These are phyloP conservation scores for Microdochium paspali DNA, from an alignment of 2,329 filamentous ascomycete genomes.

Conservation along the genomic window DNA sequence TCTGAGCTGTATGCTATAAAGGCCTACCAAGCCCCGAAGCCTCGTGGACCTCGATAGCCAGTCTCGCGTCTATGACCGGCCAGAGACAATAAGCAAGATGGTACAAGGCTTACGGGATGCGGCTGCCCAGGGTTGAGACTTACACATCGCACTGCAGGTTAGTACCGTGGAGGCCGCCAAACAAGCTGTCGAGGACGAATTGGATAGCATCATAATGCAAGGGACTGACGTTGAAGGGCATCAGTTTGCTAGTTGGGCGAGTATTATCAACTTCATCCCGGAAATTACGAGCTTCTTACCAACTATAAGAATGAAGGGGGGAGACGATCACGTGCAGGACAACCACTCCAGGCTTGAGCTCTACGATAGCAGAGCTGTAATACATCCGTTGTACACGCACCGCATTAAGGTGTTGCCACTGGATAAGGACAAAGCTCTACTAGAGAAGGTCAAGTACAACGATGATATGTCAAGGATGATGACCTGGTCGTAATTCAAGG, in stretches of 20 bases:
- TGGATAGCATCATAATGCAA: conserved; percentile 41
- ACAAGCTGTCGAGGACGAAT: conserved; percentile 22
- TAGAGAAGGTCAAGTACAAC: conserved; percentile 11
- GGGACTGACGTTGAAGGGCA: conserved; percentile 44
- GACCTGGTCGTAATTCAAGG: conserved; percentile 20
- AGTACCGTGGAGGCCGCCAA: conserved; percentile 36
- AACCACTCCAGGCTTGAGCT: conserved; percentile 16
- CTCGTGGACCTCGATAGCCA: too few relatives aligned
- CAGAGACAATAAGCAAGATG: conserved; percentile 10
- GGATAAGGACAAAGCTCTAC: conserved; percentile 14
- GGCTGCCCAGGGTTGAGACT: conserved; percentile 7
- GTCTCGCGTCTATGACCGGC: too few relatives aligned
- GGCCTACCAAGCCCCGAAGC: too few relatives aligned
- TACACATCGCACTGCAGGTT: conserved; percentile 40
- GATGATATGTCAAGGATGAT: conserved; percentile 17
- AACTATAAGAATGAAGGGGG: conserved; percentile 31
- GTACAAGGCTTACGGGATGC: conserved; percentile 4
- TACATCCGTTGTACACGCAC: conserved; percentile 15
- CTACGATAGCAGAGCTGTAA: conserved; percentile 20
- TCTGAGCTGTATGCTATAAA: too few relatives aligned
- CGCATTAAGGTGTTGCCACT: conserved; percentile 12
- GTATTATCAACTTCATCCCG: conserved; percentile 35
- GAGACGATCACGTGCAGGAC: conserved; percentile 17
- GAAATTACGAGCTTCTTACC: conserved; percentile 37
- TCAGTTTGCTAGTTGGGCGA: conserved; percentile 33